Evolutionary conservation across 2,329 filamentous ascomycete genomes (phyloP), one percentile per base, ranked within the genome.

Genomic region (Macrophomina phaseolina): DNA sequence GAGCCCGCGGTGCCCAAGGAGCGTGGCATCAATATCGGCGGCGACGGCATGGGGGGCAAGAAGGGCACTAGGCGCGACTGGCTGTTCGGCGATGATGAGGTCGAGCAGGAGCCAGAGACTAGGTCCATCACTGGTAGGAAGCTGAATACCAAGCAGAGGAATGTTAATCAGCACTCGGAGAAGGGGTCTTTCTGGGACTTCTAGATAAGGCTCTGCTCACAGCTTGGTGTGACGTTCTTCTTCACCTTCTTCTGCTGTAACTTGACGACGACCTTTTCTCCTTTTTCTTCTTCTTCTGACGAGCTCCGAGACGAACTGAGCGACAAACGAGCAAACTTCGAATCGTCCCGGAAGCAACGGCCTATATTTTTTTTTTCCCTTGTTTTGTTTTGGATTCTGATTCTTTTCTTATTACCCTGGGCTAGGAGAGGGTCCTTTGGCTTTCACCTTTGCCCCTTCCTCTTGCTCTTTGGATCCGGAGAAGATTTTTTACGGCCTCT

Each of bases 1-100:
- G 81, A 82, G 58, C 45, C 68, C 32, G 61, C 69, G n/a, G 68
- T 40, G 7, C 56, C 38, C 46, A 69, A 67, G 46, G 72, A 77
- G n/a, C 70, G 71, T 16, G 74, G 75, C 64, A 79, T 78, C 73
- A 81, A 79, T 68, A 78, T 74, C 36, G 73, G 72, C 4, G 78
- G 79, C 7, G 77, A 80, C 60, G 78, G 79, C 18, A 80, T 80
- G 78, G 78, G 79, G 2, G 77, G 79, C 1, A 72, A 74, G 49
- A 79, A 78, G 69, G 76, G 71, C 46, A 66, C 73, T 5, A 73
- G 71, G 38, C 64, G 70, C 34, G 78, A 71, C 67, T 85, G 81
- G 81, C 77, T 73, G 1, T 73, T 84, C 69, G 80, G 77, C 34
- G 78, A 79, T 69, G 77, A 81, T 7, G 71, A 70, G 36, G 73